phyloP scores from a whole-genome alignment of 164 flowering plant genomes.

The Amborella trichopoda region DNA sequence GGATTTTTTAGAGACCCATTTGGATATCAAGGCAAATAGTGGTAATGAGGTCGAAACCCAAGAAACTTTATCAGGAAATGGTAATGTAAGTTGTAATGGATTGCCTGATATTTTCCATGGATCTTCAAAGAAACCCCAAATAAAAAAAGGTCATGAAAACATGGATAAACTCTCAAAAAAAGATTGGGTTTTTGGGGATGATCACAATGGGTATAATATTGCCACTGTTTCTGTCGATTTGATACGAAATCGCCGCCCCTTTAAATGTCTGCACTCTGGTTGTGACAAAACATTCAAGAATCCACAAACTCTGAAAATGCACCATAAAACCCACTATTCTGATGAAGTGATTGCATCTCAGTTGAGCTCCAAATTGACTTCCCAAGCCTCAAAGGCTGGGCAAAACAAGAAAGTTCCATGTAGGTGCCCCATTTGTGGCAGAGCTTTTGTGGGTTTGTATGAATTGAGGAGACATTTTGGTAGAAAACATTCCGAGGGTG shows the following conservation, averaged over 20 bases:
- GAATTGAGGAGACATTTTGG: constrained; percentile 7
- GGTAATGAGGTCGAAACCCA: too few relatives aligned
- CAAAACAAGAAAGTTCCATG: constrained; percentile 6
- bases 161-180: too few relatives aligned
- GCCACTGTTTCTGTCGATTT: constrained; percentile 2
- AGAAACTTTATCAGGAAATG: too few relatives aligned
- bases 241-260: constrained; percentile 5
- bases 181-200: too few relatives aligned
- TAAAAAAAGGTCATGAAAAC: too few relatives aligned
- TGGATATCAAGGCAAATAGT: too few relatives aligned
- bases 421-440: constrained; percentile 6
- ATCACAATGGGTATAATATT: neutral
- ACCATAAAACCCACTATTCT: constrained; percentile 1
- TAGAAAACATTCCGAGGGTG: constrained; percentile 8
- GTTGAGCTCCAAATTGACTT: neutral
- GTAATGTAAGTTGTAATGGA: too few relatives aligned
- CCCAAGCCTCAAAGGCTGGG: constrained; percentile 1
- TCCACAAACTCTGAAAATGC: constrained; percentile 5
- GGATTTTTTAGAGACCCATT: too few relatives aligned
- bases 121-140: too few relatives aligned
- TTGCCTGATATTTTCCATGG: too few relatives aligned
- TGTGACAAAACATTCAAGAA: constrained; percentile 7
- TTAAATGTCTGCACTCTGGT: constrained; percentile 2
- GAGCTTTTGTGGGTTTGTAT: constrained; percentile 5
- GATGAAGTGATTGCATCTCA: neutral